Conservation (phyloP, 768 basidiomycete genomes). For the Rhizopogon vulgaris region DNA sequence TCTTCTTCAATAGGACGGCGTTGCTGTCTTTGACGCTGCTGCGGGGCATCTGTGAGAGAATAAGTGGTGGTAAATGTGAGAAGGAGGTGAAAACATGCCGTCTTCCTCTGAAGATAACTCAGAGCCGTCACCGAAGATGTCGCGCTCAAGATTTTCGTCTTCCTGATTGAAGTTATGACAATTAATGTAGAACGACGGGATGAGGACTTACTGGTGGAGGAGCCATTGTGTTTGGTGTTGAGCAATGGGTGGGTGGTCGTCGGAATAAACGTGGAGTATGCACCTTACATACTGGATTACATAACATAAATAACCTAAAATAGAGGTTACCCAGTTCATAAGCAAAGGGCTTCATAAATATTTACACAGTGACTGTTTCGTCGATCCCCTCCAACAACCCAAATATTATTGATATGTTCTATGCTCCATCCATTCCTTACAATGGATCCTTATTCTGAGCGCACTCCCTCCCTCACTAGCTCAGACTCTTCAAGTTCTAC, state of each 20-base stretch:
- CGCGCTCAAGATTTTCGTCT: conserved; percentile 45
- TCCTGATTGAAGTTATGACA: conserved; percentile 3
- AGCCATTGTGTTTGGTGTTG: conserved; percentile 3
- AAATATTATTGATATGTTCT: background rate
- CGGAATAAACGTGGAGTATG: conserved; percentile 2
- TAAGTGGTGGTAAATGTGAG: background rate
- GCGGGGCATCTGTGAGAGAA: conserved; percentile 32
- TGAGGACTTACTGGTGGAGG: conserved; percentile 1
- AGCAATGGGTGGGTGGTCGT: background rate
- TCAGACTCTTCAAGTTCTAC: conserved; percentile 20
- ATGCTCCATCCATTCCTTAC: conserved; percentile 11
- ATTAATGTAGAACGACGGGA: no score
- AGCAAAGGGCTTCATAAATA: no score
- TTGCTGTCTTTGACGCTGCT: conserved; percentile 33
- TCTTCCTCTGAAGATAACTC: conserved; percentile 79
- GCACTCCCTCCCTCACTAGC: conserved; percentile 22
- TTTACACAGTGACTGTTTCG: background rate
- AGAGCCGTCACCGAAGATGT: conserved; percentile 81
- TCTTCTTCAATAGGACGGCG: conserved; percentile 29
- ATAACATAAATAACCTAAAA: background rate
- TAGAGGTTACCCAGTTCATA: no score
- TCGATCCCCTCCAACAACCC: background rate
- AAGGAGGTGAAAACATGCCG: conserved; percentile 16
- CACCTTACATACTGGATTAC: background rate
- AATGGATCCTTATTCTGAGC: conserved; percentile 20